Evolutionary conservation across 2,329 filamentous ascomycete genomes (phyloP).

Genomic region (Rosellinia necatrix): DNA sequence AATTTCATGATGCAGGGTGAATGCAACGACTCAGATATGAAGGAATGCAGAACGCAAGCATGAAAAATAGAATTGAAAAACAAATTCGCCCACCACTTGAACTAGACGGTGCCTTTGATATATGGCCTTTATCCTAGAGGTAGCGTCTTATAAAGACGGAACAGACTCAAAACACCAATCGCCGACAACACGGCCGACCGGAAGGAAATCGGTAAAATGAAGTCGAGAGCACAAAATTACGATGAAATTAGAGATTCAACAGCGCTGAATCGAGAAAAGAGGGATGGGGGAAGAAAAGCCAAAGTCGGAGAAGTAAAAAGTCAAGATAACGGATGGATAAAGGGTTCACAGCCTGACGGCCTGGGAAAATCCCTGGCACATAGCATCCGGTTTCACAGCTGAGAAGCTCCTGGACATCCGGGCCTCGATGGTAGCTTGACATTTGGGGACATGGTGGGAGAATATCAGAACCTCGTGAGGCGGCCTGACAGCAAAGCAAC

Average conservation of each 20-base stretch:
- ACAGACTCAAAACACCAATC: background rate
- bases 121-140: conserved; percentile 5
- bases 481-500: background rate
- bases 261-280: background rate
- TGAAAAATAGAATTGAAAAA: conserved; percentile 14
- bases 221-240: conserved; percentile 14
- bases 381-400: conserved; percentile 25
- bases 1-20: conserved; percentile 42
- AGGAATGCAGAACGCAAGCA: background rate
- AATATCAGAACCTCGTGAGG: background rate
- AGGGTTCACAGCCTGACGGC: conserved; percentile 14
- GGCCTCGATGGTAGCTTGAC: conserved; percentile 7
- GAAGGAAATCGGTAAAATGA: conserved; percentile 10
- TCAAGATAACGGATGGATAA: background rate
- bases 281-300: background rate
- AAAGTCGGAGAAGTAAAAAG: conserved; percentile 2
- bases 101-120: conserved; percentile 1
- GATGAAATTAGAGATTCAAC: conserved; percentile 17
- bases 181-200: background rate
- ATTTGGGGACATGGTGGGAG: too few relatives aligned
- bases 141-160: conserved; percentile 1
- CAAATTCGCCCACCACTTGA: background rate
- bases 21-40: background rate
- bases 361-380: conserved; percentile 8
- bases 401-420: conserved; percentile 9